Evolutionary conservation across 768 basidiomycete genomes (phyloP).

Genomic region (Lentinula sp.): DNA sequence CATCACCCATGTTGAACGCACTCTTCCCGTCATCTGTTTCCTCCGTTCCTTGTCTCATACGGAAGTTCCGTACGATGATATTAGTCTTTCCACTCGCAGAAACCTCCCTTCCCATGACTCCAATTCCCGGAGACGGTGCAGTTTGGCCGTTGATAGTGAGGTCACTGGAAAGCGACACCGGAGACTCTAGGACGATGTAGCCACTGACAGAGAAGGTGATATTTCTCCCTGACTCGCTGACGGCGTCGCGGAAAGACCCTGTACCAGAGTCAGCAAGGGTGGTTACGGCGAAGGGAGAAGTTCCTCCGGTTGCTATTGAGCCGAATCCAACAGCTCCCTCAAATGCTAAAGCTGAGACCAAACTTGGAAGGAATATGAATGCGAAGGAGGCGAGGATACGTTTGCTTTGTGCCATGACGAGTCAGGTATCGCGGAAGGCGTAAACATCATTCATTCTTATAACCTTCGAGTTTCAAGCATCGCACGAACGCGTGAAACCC

Average conservation of each 20-base stretch:
- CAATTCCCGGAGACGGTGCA: slow-evolving; percentile 15
- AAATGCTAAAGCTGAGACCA: slow-evolving; percentile 15
- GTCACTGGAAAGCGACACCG: slow-evolving; percentile 14
- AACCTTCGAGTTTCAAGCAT: slow-evolving; percentile 1
- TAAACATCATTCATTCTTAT: not conserved
- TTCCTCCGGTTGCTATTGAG: slow-evolving; percentile 17
- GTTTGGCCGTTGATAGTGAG: slow-evolving; percentile 17
- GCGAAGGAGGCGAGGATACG: slow-evolving; percentile 2
- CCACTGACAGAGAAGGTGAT: slow-evolving; percentile 18
- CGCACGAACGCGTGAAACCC: slow-evolving; percentile 8
- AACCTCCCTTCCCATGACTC: slow-evolving; percentile 16
- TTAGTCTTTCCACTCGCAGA: slow-evolving; percentile 14
- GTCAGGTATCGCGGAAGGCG: not conserved
- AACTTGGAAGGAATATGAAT: slow-evolving; percentile 5
- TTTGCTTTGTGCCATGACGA: not conserved
- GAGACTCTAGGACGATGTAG: slow-evolving; percentile 16
- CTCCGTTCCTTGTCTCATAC: slow-evolving; percentile 15
- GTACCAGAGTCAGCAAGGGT: slow-evolving; percentile 17
- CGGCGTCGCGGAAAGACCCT: slow-evolving; percentile 14
- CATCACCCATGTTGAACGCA: slow-evolving; percentile 16
- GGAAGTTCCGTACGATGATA: slow-evolving; percentile 15
- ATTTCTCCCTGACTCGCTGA: slow-evolving; percentile 14
- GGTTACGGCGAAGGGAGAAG: slow-evolving; percentile 15
- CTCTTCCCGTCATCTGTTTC: slow-evolving; percentile 16
- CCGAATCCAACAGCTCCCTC: slow-evolving; percentile 17